Percentiles rank a stretch among this genome's conserved stretches.
phyloP scores from a whole-genome alignment of 352 stramenopile species.

The Phytophthora vignae region DNA sequence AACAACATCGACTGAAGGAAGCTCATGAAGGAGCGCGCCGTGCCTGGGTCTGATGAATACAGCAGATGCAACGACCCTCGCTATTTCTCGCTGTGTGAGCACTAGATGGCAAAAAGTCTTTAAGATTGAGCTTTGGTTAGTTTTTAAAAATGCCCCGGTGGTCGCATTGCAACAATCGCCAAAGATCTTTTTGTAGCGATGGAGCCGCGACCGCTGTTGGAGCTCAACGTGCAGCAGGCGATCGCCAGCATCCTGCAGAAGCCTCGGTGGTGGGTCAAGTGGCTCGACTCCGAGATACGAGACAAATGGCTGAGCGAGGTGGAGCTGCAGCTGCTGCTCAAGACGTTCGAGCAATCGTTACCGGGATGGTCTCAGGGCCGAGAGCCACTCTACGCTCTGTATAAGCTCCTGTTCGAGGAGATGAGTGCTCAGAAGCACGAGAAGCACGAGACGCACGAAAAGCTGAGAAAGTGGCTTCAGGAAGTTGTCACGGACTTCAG shows the following conservation, averaged over 20 bases:
- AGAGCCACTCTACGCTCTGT: slow-evolving; percentile 11
- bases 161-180: neutral
- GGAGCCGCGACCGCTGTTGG: slow-evolving; percentile 49
- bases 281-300: slow-evolving; percentile 32
- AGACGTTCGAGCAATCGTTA: slow-evolving; percentile 37
- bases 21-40: too few relatives aligned
- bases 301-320: slow-evolving; percentile 49
- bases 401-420: slow-evolving; percentile 4
- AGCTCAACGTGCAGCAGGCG: slow-evolving; percentile 41
- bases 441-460: neutral
- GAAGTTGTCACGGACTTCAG: slow-evolving; percentile 22
- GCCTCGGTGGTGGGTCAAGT: slow-evolving; percentile 52
- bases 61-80: too few relatives aligned
- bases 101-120: too few relatives aligned
- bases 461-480: slow-evolving; percentile 33
- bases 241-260: slow-evolving; percentile 55
- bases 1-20: too few relatives aligned
- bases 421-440: neutral
- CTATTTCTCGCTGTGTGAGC: too few relatives aligned
- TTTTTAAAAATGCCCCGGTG: too few relatives aligned
- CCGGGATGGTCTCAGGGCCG: slow-evolving; percentile 16
- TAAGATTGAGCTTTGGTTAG: too few relatives aligned
- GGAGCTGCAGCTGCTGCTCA: slow-evolving; percentile 29
- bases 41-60: too few relatives aligned
- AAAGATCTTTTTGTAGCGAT: slow-evolving; percentile 29